These are phyloP conservation scores for Rubroshorea leprosula DNA, from an alignment of 345 rosid genomes.

Conservation along the genomic window DNA sequence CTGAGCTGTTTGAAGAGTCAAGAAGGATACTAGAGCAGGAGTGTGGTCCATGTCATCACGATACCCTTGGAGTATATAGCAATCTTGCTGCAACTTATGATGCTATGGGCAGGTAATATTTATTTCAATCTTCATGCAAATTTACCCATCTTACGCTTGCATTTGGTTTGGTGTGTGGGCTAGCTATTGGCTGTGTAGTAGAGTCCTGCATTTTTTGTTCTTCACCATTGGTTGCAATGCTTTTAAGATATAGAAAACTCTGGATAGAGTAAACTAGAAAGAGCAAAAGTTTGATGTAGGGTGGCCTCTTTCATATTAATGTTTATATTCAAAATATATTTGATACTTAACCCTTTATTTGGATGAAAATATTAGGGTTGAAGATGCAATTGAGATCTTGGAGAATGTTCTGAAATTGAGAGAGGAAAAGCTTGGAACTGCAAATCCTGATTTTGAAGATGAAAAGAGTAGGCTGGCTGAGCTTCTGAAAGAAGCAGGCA, in stretches of 20 bases:
- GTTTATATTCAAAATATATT: no score
- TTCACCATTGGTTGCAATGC: no score
- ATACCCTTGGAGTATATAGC: slow-evolving; percentile 93
- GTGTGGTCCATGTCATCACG: slow-evolving; percentile 93
- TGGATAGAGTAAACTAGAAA: no score
- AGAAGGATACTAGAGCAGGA: slow-evolving; percentile 83
- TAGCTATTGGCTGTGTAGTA: no score
- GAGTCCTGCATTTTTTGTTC: no score
- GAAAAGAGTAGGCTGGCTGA: slow-evolving; percentile 90
- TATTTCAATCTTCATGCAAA: neutral
- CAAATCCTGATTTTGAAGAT: slow-evolving; percentile 95
- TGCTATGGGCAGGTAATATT: slow-evolving; percentile 94
- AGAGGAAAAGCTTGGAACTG: slow-evolving; percentile 95
- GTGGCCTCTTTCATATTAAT: no score
- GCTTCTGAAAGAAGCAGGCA: slow-evolving; percentile 95
- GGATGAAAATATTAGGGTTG: slow-evolving; percentile 52
- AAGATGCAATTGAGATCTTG: slow-evolving; percentile 91
- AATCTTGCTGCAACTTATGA: slow-evolving; percentile 98
- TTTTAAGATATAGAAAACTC: no score
- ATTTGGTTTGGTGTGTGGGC: neutral
- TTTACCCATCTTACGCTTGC: slow-evolving; percentile 10
- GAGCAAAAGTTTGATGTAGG: no score
- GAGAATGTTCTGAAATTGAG: slow-evolving; percentile 85
- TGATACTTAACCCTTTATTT: no score
- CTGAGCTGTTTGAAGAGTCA: slow-evolving; percentile 91